A percentile compares a stretch with the other conserved stretches of the same genome.
These are phyloP conservation scores for Metarhizium humberi DNA, from an alignment of 2,329 filamentous ascomycete species.

Conservation along the genomic window DNA sequence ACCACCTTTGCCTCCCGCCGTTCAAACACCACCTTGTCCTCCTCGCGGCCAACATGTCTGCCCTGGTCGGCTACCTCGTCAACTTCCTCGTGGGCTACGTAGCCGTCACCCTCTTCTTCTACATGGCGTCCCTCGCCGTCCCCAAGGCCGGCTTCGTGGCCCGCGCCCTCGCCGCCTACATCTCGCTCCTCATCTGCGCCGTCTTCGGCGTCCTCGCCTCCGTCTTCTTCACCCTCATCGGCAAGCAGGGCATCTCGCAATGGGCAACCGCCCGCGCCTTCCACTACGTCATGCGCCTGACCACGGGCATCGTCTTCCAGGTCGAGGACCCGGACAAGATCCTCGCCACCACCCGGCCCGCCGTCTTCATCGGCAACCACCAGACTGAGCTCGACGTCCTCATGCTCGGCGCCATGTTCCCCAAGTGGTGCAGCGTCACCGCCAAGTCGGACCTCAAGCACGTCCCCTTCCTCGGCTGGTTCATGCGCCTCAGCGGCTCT, in stretches of 20 bases:
- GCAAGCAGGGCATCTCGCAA: slow-evolving; percentile 69
- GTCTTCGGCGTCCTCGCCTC: slow-evolving; percentile 69
- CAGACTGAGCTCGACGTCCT: slow-evolving; percentile 94
- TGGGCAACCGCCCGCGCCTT: slow-evolving; percentile 76
- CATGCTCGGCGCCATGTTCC: slow-evolving; percentile 83
- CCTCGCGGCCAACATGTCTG: slow-evolving; percentile 4
- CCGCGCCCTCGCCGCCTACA: slow-evolving; percentile 57
- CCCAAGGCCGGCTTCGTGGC: slow-evolving; percentile 58
- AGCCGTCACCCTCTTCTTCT: slow-evolving; percentile 46
- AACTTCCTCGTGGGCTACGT: slow-evolving; percentile 44
- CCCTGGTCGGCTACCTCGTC: slow-evolving; percentile 25
- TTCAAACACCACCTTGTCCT: background rate
- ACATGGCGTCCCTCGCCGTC: slow-evolving; percentile 49
- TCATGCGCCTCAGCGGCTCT: slow-evolving; percentile 78
- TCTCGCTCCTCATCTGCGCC: slow-evolving; percentile 50
- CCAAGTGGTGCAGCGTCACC: slow-evolving; percentile 83
- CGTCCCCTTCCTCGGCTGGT: slow-evolving; percentile 85
- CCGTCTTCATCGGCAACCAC: slow-evolving; percentile 90
- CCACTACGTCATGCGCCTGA: slow-evolving; percentile 65
- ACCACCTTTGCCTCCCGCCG: background rate
- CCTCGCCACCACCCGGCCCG: slow-evolving; percentile 61
- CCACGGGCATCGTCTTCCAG: slow-evolving; percentile 70
- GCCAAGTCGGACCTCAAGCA: slow-evolving; percentile 78
- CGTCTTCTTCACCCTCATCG: slow-evolving; percentile 58
- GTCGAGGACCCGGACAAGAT: slow-evolving; percentile 57